Conservation (phyloP, 306 rosid genomes). For the Quercus rubra region DNA sequence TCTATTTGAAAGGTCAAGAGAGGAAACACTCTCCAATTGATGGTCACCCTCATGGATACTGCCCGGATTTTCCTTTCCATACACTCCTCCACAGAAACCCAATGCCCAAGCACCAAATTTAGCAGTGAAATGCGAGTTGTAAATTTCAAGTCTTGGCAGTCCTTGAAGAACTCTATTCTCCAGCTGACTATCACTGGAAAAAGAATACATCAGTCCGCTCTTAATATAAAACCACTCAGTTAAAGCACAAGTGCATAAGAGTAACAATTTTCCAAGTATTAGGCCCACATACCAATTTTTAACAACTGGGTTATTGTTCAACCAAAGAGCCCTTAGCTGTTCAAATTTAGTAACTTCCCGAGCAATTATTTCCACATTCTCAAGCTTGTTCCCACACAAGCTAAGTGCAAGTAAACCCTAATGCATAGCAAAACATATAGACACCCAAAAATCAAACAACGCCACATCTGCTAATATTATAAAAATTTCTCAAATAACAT, state of each 20-base stretch:
- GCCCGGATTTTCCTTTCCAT: slow-evolving; percentile 71
- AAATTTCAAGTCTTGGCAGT: slow-evolving; percentile 65
- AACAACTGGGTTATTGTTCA: slow-evolving; percentile 63
- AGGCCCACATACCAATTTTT: slow-evolving; percentile 38
- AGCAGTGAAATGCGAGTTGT: slow-evolving; percentile 63
- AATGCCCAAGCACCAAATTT: slow-evolving; percentile 76
- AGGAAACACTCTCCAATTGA: slow-evolving; percentile 41
- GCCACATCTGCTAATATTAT: too few relatives aligned
- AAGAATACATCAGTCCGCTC: slow-evolving; percentile 21
- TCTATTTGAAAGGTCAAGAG: slow-evolving; percentile 79
- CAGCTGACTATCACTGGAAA: slow-evolving; percentile 49
- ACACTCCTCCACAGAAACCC: slow-evolving; percentile 84
- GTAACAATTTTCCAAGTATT: slow-evolving; percentile 1
- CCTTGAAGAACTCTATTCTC: slow-evolving; percentile 41
- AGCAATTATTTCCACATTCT: slow-evolving; percentile 43
- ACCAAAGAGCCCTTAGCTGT: slow-evolving; percentile 79
- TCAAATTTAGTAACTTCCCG: slow-evolving; percentile 67
- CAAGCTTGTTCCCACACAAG: slow-evolving; percentile 71
- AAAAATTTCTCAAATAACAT: not conserved
- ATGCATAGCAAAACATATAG: not conserved
- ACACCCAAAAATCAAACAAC: not conserved
- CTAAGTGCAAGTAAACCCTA: slow-evolving; percentile 83
- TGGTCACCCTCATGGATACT: slow-evolving; percentile 38
- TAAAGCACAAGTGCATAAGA: not conserved
- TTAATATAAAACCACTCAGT: not conserved